These are phyloP conservation scores for Graphiopsis chlorocephala DNA, from an alignment of 2,329 filamentous ascomycete genomes.

Conservation along the genomic window DNA sequence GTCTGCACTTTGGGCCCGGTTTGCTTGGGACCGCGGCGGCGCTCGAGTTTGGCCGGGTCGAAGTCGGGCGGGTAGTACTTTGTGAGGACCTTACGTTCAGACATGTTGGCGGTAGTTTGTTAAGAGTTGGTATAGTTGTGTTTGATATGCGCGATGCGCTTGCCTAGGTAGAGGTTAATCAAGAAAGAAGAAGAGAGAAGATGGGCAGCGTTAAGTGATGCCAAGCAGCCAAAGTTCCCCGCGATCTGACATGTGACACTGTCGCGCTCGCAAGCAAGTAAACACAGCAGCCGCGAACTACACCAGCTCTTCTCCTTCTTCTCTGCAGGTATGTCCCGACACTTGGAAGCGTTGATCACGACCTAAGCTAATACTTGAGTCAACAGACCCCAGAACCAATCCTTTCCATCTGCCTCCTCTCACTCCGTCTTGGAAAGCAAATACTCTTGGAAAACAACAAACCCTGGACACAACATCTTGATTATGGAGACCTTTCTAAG, in stretches of 20 bases:
- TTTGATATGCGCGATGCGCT: neutral
- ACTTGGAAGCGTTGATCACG: slow-evolving; percentile 1
- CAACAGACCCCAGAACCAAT: neutral
- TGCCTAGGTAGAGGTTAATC: neutral
- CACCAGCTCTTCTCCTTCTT: slow-evolving; percentile 14
- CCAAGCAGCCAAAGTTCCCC: slow-evolving; percentile 5
- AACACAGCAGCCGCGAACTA: slow-evolving; percentile 10
- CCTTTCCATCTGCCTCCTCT: neutral
- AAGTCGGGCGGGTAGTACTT: slow-evolving; percentile 76
- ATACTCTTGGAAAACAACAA: neutral
- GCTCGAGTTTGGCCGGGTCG: slow-evolving; percentile 75
- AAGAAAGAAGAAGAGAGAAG: neutral
- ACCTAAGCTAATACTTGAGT: neutral
- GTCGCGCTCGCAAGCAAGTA: slow-evolving; percentile 6
- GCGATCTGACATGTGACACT: slow-evolving; percentile 14
- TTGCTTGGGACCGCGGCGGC: slow-evolving; percentile 65
- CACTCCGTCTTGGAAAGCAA: neutral
- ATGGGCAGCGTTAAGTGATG: neutral
- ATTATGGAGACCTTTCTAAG: slow-evolving; percentile 89
- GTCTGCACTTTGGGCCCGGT: slow-evolving; percentile 78
- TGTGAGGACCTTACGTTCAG: slow-evolving; percentile 76
- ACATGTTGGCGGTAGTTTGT: slow-evolving; percentile 55
- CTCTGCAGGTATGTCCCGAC: slow-evolving; percentile 21
- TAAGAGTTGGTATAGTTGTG: neutral
- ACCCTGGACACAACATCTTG: neutral